phyloP scores from a whole-genome alignment of 257 asterid species.

The Echites panduratus region DNA sequence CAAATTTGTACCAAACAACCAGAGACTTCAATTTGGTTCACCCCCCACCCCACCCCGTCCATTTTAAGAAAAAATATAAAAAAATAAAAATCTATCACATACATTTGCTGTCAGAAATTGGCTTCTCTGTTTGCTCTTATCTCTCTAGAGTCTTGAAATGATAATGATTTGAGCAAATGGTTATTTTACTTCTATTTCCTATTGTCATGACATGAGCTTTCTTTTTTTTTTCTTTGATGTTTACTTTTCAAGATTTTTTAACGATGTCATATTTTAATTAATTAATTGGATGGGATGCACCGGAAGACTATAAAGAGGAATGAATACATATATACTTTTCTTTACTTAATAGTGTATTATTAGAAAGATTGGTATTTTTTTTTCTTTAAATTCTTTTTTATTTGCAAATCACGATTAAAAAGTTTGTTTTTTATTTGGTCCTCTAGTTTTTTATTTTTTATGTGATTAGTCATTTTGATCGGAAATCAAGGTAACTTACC shows the following conservation, averaged over 20 bases:
- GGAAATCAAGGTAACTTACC: no score
- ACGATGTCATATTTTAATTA: not conserved
- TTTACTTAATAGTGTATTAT: no score
- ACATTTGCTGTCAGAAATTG: constrained; percentile 1
- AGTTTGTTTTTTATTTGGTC: no score
- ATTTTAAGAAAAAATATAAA: not conserved
- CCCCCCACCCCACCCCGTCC: no score
- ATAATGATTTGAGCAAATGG: not conserved
- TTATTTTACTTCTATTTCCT: not conserved
- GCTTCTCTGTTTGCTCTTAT: not conserved
- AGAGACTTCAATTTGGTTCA: no score
- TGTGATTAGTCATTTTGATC: no score
- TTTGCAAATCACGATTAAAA: no score
- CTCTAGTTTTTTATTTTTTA: no score
- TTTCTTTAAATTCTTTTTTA: no score
- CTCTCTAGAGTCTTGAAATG: not conserved
- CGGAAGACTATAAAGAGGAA: not conserved
- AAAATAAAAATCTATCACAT: not conserved
- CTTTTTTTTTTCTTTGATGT: not conserved
- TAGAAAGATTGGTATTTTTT: no score
- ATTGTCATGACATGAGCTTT: not conserved
- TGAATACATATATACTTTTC: no score
- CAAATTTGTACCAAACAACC: not conserved
- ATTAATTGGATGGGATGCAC: not conserved
- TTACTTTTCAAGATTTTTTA: not conserved